Conservation (phyloP, 2,329 filamentous ascomycete species). For the Aureobasidium leucospermi region DNA sequence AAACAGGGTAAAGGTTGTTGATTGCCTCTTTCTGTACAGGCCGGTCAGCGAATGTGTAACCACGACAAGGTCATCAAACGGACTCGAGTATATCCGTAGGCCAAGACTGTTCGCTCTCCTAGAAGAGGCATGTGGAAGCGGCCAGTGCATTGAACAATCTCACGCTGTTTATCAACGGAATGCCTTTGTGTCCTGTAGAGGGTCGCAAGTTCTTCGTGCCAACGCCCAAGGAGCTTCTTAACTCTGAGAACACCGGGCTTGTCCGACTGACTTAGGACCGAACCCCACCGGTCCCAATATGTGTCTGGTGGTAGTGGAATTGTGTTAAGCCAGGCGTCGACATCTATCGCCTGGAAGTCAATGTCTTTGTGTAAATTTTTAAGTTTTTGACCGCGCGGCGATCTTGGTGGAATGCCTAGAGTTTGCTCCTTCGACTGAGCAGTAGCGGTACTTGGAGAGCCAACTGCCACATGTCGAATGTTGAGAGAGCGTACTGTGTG, state of each 20-base stretch:
- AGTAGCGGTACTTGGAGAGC: not conserved
- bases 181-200: not conserved
- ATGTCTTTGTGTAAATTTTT: too few species aligned
- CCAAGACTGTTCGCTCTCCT: not conserved
- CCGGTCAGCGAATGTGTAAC: not conserved
- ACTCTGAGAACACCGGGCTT: not conserved
- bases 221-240: not conserved
- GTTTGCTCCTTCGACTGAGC: not conserved
- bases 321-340: not conserved
- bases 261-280: not conserved
- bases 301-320: not conserved
- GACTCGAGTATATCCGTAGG: not conserved
- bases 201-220: not conserved
- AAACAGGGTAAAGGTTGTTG: not conserved
- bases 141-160: not conserved
- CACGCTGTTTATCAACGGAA: not conserved
- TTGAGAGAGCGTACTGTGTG: not conserved
- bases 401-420: too few species aligned
- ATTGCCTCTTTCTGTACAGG: not conserved
- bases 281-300: not conserved
- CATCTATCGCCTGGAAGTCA: not conserved
- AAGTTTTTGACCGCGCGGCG: too few species aligned
- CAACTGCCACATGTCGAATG: not conserved
- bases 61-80: not conserved
- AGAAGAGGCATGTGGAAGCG: not conserved